phyloP scores from a whole-genome alignment of 2,329 filamentous ascomycete genomes.

The Ophiostoma novo-ulmi region DNA sequence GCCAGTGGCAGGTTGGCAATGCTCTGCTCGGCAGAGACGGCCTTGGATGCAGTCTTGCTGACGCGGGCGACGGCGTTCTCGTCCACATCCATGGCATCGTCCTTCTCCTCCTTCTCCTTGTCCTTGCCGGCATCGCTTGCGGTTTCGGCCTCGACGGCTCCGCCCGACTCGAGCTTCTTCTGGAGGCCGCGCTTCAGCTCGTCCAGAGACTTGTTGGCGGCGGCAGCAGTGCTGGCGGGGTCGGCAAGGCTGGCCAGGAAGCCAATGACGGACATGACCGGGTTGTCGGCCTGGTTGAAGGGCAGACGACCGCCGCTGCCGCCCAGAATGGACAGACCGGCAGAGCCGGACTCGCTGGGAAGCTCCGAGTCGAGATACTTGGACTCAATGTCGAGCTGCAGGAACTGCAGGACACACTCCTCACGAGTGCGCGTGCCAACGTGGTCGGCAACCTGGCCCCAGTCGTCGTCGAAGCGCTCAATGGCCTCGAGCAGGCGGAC shows the following conservation, averaged over 20 bases:
- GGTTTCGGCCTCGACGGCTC: constrained; percentile 35
- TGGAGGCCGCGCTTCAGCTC: constrained; percentile 77
- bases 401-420: constrained; percentile 93
- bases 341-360: constrained; percentile 44
- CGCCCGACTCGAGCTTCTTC: constrained; percentile 63
- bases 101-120: constrained; percentile 52
- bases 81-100: constrained; percentile 64
- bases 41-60: constrained; percentile 55
- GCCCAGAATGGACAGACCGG: constrained; percentile 61
- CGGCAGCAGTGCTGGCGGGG: constrained; percentile 82
- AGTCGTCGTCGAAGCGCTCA: constrained; percentile 92
- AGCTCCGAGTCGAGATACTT: constrained; percentile 84
- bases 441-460: constrained; percentile 86
- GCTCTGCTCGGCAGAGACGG: constrained; percentile 38
- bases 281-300: constrained; percentile 89
- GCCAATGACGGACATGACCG: constrained; percentile 90
- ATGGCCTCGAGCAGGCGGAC: constrained; percentile 85
- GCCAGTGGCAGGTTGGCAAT: constrained; percentile 78
- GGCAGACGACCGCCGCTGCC: constrained; percentile 75
- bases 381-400: constrained; percentile 95
- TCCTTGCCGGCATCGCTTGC: constrained; percentile 55
- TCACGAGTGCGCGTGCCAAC: constrained; percentile 88
- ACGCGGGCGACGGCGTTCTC: constrained; percentile 42
- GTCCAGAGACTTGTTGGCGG: constrained; percentile 80
- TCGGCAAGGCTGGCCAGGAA: constrained; percentile 91